Evolutionary conservation across 371 early-diverging fungal species (phyloP), one percentile per base, ranked within the genome.

Genomic region (Zancudomyces culisetae): DNA sequence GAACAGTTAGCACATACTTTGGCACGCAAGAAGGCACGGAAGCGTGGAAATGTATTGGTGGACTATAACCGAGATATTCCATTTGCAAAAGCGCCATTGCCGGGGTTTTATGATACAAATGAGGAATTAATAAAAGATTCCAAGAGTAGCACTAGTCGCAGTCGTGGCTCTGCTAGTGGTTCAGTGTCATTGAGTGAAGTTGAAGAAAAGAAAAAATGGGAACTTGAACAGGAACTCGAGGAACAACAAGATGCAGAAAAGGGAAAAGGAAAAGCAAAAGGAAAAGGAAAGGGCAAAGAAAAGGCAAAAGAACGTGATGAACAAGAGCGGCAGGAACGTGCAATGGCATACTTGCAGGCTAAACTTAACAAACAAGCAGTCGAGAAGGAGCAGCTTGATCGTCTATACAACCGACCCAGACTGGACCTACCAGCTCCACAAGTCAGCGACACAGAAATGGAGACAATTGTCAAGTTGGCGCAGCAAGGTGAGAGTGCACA

Each of bases 41-140:
- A n/a, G n/a, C n/a, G n/a, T n/a, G 85, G 90, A 80, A n/a, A n/a
- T n/a, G n/a, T n/a, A n/a, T n/a, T n/a, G n/a, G n/a, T n/a, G n/a
- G 89, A 97, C 59, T 94, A 91, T 66, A 95, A 93, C 60, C 83
- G 85, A 21, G 95, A 97, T 53, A 85, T 90, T 55, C 98, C 98
- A 1, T 92, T 92, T 55, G 86, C 93, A 64, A 83, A 79, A 52
- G 73, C 72, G 24, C 85, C 88, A 0, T 76, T 87, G 24, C 75
- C 83, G 6, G 98, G 98, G 21, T 90, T 93, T 56, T 91, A 85
- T 62, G 92, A 91, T 56, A 80, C 84, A 1, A 80, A 79, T 0
- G 92, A 87, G 40, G 97, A 97, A 69, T 68, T 96, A 23, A n/a
- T n/a, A n/a, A n/a, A n/a, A n/a, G n/a, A n/a, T n/a, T n/a, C n/a